Percentiles rank a stretch among this genome's conserved stretches.
phyloP scores from a whole-genome alignment of 106 monocot genomes.

The Triglochin maritima region DNA sequence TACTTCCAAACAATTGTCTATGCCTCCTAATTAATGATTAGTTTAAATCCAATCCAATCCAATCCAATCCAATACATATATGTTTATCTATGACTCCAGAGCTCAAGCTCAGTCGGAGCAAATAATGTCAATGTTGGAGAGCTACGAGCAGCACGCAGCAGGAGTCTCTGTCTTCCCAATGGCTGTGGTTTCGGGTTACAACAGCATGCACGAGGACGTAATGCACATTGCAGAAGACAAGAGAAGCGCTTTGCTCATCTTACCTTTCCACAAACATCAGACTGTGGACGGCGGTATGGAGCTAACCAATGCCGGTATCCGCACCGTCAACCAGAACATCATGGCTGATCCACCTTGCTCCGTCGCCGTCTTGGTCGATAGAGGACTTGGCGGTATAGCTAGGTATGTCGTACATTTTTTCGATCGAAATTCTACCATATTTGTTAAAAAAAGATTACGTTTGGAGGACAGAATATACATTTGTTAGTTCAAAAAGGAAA shows the following conservation, averaged over 20 bases:
- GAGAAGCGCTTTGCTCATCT: constrained; percentile 20
- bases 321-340: constrained; percentile 18
- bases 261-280: constrained; percentile 41
- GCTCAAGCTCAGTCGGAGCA: constrained; percentile 7
- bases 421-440: too few species aligned
- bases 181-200: constrained; percentile 20
- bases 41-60: too few species aligned
- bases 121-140: constrained; percentile 15
- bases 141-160: constrained; percentile 24
- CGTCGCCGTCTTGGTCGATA: constrained; percentile 37
- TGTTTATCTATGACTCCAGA: too few species aligned
- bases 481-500: too few species aligned
- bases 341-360: constrained; percentile 33
- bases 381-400: constrained; percentile 24
- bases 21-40: too few species aligned
- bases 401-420: neutral
- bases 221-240: constrained; percentile 22
- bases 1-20: too few species aligned
- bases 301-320: constrained; percentile 9
- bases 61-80: too few species aligned
- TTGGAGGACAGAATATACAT: too few species aligned
- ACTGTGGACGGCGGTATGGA: constrained; percentile 23
- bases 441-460: too few species aligned
- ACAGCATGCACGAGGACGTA: constrained; percentile 32
- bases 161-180: constrained; percentile 18